Percentiles rank a stretch among this genome's conserved stretches.
Conservation (phyloP, 2,329 filamentous ascomycete species). For the Triangularia verruculosa region DNA sequence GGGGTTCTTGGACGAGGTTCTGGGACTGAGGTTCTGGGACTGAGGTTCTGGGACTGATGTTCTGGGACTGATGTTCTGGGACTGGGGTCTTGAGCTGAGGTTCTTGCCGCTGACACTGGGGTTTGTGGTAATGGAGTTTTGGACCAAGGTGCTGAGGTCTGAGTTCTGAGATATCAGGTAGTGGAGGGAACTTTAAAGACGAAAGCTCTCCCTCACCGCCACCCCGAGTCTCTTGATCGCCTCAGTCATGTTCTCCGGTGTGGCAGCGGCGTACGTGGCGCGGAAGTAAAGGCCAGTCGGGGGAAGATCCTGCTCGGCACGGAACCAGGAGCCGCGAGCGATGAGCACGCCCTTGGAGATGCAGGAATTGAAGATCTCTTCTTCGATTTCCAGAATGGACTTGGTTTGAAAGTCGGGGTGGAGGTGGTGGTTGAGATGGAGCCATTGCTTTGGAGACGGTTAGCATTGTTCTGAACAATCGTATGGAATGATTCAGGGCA, state of each 20-base stretch:
- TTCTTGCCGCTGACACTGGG: too few relatives aligned
- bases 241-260: constrained; percentile 64
- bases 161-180: too few relatives aligned
- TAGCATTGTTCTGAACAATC: too few relatives aligned
- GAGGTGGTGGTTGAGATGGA: constrained; percentile 62
- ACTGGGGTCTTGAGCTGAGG: too few relatives aligned
- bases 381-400: constrained; percentile 67
- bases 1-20: too few relatives aligned
- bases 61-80: too few relatives aligned
- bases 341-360: constrained; percentile 77
- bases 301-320: constrained; percentile 63
- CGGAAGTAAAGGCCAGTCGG: constrained; percentile 77
- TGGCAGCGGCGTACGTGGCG: constrained; percentile 82
- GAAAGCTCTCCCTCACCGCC: constrained; percentile 62
- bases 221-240: constrained; percentile 74
- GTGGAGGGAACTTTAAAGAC: neutral
- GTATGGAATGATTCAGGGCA: too few relatives aligned
- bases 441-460: constrained; percentile 58
- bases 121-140: too few relatives aligned
- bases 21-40: too few relatives aligned
- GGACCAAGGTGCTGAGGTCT: neutral
- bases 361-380: constrained; percentile 77
- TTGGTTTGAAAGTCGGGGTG: constrained; percentile 59
- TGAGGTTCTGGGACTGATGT: too few relatives aligned
- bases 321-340: constrained; percentile 88